Evolutionary conservation across 805 yeast species (phyloP).

Genomic region (Metschnikowia peoriensis): DNA sequence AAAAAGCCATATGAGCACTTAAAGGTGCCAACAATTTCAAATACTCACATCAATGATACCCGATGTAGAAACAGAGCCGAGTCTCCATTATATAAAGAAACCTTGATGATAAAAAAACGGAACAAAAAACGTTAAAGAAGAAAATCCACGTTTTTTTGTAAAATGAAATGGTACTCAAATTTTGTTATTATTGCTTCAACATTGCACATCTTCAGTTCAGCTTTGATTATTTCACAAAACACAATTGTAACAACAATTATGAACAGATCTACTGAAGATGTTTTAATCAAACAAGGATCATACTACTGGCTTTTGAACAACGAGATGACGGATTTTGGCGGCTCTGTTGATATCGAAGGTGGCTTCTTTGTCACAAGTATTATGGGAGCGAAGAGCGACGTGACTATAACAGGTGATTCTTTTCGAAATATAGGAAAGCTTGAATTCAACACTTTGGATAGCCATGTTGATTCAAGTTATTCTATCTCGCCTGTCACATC

Average conservation of each 20-base stretch:
- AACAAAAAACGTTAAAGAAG: no score
- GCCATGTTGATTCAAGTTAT: constrained; percentile 19
- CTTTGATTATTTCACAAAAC: background rate
- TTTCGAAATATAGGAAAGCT: constrained; percentile 18
- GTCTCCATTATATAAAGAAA: no score
- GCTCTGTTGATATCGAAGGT: constrained; percentile 6
- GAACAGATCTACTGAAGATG: background rate
- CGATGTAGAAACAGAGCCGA: no score
- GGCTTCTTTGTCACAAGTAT: constrained; percentile 3
- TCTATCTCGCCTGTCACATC: constrained; percentile 10
- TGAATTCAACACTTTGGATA: constrained; percentile 21
- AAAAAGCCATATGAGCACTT: no score
- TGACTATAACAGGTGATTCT: background rate
- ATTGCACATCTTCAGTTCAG: background rate
- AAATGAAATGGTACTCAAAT: background rate
- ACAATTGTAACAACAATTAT: background rate
- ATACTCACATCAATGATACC: no score
- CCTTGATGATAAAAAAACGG: no score
- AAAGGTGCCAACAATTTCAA: no score
- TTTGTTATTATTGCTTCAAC: background rate
- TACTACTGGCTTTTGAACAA: constrained; percentile 9
- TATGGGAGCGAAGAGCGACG: background rate
- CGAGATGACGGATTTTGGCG: constrained; percentile 1
- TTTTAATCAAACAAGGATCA: background rate
- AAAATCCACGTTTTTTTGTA: no score